These are phyloP conservation scores for Ogataea trehalophila DNA, from an alignment of 805 yeast genomes.

Conservation along the genomic window DNA sequence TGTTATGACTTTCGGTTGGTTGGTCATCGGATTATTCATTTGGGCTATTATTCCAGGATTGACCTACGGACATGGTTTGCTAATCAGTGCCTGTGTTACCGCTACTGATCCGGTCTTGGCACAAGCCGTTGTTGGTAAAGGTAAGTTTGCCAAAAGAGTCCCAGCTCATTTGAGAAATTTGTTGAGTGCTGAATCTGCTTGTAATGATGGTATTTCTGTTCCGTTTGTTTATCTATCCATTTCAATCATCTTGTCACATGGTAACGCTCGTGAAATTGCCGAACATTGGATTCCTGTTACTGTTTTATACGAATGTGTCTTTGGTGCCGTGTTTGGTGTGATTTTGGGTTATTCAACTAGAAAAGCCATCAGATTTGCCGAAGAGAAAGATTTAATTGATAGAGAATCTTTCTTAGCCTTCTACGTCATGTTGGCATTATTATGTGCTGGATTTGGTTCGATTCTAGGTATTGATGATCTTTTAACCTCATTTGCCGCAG, in stretches of 20 bases:
- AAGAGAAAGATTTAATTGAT: constrained; percentile 48
- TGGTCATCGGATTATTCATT: constrained; percentile 56
- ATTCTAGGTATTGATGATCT: constrained; percentile 69
- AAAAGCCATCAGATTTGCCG: constrained; percentile 49
- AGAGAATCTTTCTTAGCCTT: constrained; percentile 55
- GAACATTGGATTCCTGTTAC: constrained; percentile 61
- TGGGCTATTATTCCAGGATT: constrained; percentile 59
- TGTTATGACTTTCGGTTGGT: constrained; percentile 70
- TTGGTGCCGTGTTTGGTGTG: constrained; percentile 51
- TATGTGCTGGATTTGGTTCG: constrained; percentile 59
- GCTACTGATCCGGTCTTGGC: constrained; percentile 77
- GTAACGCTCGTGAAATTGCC: constrained; percentile 46
- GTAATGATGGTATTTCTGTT: constrained; percentile 69
- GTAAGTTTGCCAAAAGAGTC: constrained; percentile 63
- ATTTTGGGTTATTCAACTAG: constrained; percentile 48
- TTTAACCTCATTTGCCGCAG: constrained; percentile 68
- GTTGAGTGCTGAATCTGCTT: constrained; percentile 67
- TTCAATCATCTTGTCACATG: constrained; percentile 45
- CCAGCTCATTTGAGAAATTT: constrained; percentile 58
- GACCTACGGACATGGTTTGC: constrained; percentile 48
- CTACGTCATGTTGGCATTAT: constrained; percentile 48
- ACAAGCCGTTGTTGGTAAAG: constrained; percentile 70
- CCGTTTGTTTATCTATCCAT: constrained; percentile 65
- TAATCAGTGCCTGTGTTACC: constrained; percentile 66
- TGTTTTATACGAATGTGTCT: constrained; percentile 55